Evolutionary conservation across 225 moss, liverwort and hornwort species (phyloP), one percentile per base, ranked within the genome.

Genomic region (Asterella californica): DNA sequence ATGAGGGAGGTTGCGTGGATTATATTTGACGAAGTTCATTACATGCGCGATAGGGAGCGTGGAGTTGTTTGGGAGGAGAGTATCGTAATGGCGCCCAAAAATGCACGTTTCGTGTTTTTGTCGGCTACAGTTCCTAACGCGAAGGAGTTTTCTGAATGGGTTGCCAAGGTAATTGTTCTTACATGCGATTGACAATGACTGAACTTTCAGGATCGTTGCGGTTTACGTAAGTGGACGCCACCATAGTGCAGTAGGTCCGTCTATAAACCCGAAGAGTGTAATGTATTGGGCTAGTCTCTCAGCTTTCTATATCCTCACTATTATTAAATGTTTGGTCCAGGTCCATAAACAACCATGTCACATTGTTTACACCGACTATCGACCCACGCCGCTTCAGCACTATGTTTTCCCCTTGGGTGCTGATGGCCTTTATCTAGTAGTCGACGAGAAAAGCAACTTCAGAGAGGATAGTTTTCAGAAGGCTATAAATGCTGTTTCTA

Each of bases 1-100:
- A 95, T 89, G 84, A 90, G 92, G 79, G 99, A 99, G 90, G 95
- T 99, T 82, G 99, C 99, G 30, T 99, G 99, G 99, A 95, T 99
- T 74, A 95, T 99, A 61, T 99, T 99, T 88, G 99, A 99, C 83
- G 99, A 99, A 86, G 99, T 99, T 70, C 99, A 99, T 75, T 99
- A 95, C 75, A 99, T 99, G 95, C 89, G 99, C 47, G 99, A 99
- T 83, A 86, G 99, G 76, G 99, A 99, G 78, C 93, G 99, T 75
- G 99, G 99, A 70, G 99, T 95, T 82, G 95, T 99, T 42, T 99
- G 99, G 99, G 99, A 99, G 78, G 99, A 99, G 83, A 95, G 99
- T 85, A 99, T 99, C 71, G 91, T 94, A 14, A 99, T 99, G 99
- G 93, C 99, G 50, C 99, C 99, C 46, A 93, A 91, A 83, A 99